Conservation (phyloP, 163 green algal genomes). For the Chlamydomonas reinhardtii region DNA sequence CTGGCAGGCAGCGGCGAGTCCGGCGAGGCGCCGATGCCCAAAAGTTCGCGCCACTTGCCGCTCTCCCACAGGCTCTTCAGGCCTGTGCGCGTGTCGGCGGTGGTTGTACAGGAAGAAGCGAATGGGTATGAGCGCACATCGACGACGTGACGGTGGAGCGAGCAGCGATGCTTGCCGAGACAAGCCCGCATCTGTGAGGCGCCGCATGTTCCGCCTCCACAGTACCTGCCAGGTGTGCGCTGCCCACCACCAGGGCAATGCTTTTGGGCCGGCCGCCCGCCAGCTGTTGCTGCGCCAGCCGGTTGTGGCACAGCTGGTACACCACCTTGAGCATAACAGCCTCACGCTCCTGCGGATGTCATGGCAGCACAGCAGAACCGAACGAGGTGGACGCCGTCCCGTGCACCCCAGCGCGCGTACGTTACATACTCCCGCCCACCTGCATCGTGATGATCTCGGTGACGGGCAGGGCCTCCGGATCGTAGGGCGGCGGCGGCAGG, state of each 20-base stretch:
- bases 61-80: conserved; percentile 49
- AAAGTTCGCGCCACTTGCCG: conserved; percentile 27
- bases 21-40: background rate
- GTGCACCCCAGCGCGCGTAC: background rate
- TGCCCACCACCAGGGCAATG: conserved; percentile 40
- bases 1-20: conserved; percentile 4
- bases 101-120: background rate
- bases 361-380: background rate
- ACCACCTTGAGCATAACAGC: conserved; percentile 49
- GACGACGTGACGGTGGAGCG: no score
- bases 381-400: background rate
- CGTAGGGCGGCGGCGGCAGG: conserved; percentile 35
- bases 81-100: background rate
- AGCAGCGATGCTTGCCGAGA: background rate
- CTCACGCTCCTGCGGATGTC: conserved; percentile 46
- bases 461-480: conserved; percentile 17
- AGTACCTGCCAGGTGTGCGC: conserved; percentile 16
- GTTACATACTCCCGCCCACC: background rate
- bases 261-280: background rate
- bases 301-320: conserved; percentile 14
- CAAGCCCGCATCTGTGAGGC: background rate
- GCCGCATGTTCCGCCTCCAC: background rate
- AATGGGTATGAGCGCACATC: background rate
- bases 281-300: conserved; percentile 9
- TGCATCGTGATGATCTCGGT: conserved; percentile 51